A percentile compares a stretch with the other conserved stretches of the same genome.
Evolutionary conservation across 257 asterid species (phyloP).

Genomic region (Leonotis leonurus): DNA sequence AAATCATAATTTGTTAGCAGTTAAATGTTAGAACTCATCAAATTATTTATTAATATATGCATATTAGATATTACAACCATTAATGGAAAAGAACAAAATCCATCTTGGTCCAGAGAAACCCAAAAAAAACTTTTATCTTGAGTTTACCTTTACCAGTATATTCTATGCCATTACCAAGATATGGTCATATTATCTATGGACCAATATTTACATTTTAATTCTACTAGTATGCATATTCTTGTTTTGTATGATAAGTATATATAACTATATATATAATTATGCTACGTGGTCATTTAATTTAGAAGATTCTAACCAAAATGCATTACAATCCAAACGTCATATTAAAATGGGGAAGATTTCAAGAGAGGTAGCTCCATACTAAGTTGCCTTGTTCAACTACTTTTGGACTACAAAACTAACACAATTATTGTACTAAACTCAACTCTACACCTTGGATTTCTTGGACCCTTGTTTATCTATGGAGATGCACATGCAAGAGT

Average conservation of each 20-base stretch:
- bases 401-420: slow-evolving; percentile 19
- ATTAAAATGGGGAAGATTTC: no score
- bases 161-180: slow-evolving; percentile 9
- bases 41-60: no score
- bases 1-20: no score
- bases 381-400: slow-evolving; percentile 1
- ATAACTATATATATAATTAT: no score
- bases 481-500: no score
- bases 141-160: slow-evolving; percentile 10
- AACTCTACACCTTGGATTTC: slow-evolving; percentile 11
- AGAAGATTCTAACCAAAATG: background rate
- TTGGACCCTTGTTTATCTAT: slow-evolving; percentile 19
- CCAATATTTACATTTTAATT: no score
- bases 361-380: slow-evolving; percentile 1
- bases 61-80: no score
- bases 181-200: no score
- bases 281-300: no score
- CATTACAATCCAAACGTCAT: background rate
- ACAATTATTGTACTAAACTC: slow-evolving; percentile 23
- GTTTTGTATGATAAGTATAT: no score
- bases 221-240: no score
- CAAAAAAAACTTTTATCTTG: slow-evolving; percentile 11
- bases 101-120: background rate
- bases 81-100: slow-evolving; percentile 7
- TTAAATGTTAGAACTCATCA: no score